Conservation (phyloP, 306 rosid species). For the Vigna radiata region DNA sequence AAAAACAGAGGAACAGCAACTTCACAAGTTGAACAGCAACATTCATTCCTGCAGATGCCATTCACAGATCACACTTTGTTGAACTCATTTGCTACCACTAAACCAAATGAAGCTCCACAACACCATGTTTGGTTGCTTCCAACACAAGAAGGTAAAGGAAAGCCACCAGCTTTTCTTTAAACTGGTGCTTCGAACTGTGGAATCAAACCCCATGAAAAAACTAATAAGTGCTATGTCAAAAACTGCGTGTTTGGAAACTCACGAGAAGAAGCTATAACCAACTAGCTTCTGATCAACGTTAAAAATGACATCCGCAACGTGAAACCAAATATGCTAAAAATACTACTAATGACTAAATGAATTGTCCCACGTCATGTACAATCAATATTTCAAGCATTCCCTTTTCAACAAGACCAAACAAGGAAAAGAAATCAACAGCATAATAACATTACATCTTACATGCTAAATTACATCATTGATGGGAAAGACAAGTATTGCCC, state of each 20-base stretch:
- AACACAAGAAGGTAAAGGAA: neutral
- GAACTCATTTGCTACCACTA: conserved; percentile 33
- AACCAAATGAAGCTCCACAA: conserved; percentile 35
- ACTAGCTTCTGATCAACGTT: neutral
- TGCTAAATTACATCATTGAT: conserved; percentile 69
- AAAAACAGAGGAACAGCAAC: conserved; percentile 14
- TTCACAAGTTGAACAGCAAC: conserved; percentile 27
- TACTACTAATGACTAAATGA: conserved; percentile 77
- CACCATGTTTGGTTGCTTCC: conserved; percentile 17
- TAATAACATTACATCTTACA: conserved; percentile 59
- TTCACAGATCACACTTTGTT: neutral
- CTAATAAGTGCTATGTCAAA: conserved; percentile 52
- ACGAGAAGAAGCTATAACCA: neutral
- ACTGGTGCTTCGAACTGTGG: conserved; percentile 33
- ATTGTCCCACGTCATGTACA: conserved; percentile 86
- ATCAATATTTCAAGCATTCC: conserved; percentile 54
- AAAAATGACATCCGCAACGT: neutral
- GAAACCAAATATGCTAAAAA: conserved; percentile 33
- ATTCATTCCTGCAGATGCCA: conserved; percentile 19
- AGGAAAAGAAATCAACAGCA: conserved; percentile 57
- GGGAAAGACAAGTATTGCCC: conserved; percentile 53
- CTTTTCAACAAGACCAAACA: conserved; percentile 53
- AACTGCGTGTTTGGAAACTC: conserved; percentile 2
- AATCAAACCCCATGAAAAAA: conserved; percentile 46
- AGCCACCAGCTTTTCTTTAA: conserved; percentile 38